Conservation (phyloP, 2,329 filamentous ascomycete species). For the Polychaeton citri region DNA sequence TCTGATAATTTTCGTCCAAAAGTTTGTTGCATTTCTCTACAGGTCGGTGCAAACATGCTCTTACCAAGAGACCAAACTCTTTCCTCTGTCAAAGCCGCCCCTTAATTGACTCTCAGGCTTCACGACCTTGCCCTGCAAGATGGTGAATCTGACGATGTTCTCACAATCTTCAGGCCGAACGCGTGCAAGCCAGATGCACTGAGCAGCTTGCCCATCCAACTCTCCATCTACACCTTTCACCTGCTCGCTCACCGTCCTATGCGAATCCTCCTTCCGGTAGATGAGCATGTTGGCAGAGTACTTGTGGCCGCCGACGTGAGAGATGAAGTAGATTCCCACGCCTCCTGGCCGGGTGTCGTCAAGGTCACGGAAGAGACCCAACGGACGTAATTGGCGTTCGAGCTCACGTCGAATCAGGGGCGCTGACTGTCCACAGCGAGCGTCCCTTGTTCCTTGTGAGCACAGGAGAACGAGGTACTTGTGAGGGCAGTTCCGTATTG, state of each 20-base stretch:
- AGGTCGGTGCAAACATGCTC: background rate
- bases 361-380: conserved; percentile 74
- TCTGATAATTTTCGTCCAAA: background rate
- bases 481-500: conserved; percentile 61
- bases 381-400: conserved; percentile 71
- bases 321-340: conserved; percentile 92
- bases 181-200: conserved; percentile 87
- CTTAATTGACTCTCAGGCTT: conserved; percentile 77
- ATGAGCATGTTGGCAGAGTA: conserved; percentile 91
- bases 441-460: conserved; percentile 87
- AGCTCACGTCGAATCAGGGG: conserved; percentile 80
- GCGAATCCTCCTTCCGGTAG: conserved; percentile 49
- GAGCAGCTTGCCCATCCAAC: conserved; percentile 45
- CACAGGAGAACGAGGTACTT: conserved; percentile 81
- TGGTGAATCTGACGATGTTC: conserved; percentile 77
- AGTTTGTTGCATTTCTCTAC: background rate
- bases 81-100: conserved; percentile 77
- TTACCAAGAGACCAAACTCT: conserved; percentile 77
- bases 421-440: conserved; percentile 85
- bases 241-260: conserved; percentile 13
- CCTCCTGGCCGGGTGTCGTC: conserved; percentile 83
- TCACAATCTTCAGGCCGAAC: conserved; percentile 82
- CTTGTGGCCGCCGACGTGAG: conserved; percentile 92
- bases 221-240: conserved; percentile 12
- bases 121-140: conserved; percentile 85